Percentiles rank a stretch among this genome's conserved stretches.
Conservation (phyloP, 1,284 basidiomycete species). For the Ceratobasidium theobromae region DNA sequence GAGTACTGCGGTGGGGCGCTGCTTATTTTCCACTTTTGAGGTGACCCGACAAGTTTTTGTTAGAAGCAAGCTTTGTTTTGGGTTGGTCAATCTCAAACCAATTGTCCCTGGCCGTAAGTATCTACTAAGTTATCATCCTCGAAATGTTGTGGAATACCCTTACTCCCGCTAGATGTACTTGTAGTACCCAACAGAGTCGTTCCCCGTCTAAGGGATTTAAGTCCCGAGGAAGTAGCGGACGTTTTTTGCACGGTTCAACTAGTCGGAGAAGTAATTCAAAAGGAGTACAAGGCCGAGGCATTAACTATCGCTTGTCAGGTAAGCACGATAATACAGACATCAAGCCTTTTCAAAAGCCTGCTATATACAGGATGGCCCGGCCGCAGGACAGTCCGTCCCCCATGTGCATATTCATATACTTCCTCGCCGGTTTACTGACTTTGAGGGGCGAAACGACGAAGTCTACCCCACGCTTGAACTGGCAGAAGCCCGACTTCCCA, state of each 20-base stretch:
- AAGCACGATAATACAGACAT: slow-evolving; percentile 30
- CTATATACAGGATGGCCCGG: slow-evolving; percentile 73
- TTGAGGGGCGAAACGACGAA: slow-evolving; percentile 64
- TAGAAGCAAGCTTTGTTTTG: slow-evolving; percentile 66
- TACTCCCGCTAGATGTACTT: slow-evolving; percentile 69
- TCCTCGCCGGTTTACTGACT: slow-evolving; percentile 66
- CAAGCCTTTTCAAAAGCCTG: neutral
- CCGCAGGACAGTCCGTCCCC: slow-evolving; percentile 83
- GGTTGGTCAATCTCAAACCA: slow-evolving; percentile 91
- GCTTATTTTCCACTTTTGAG: slow-evolving; percentile 78
- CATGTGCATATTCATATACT: slow-evolving; percentile 91
- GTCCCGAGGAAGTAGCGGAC: slow-evolving; percentile 68
- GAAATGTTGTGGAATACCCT: neutral
- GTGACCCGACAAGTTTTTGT: slow-evolving; percentile 81
- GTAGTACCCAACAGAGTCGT: slow-evolving; percentile 79
- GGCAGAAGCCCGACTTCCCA: slow-evolving; percentile 54
- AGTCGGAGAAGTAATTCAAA: slow-evolving; percentile 67
- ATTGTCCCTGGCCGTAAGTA: slow-evolving; percentile 87
- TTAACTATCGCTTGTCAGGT: slow-evolving; percentile 85
- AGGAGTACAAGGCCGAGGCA: slow-evolving; percentile 70
- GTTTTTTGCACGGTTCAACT: slow-evolving; percentile 76
- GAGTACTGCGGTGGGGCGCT: neutral
- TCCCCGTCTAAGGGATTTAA: slow-evolving; percentile 72
- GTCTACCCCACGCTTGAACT: slow-evolving; percentile 77
- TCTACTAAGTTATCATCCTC: slow-evolving; percentile 1